These are phyloP conservation scores for Prunus padus DNA, from an alignment of 306 rosid genomes.

Conservation along the genomic window DNA sequence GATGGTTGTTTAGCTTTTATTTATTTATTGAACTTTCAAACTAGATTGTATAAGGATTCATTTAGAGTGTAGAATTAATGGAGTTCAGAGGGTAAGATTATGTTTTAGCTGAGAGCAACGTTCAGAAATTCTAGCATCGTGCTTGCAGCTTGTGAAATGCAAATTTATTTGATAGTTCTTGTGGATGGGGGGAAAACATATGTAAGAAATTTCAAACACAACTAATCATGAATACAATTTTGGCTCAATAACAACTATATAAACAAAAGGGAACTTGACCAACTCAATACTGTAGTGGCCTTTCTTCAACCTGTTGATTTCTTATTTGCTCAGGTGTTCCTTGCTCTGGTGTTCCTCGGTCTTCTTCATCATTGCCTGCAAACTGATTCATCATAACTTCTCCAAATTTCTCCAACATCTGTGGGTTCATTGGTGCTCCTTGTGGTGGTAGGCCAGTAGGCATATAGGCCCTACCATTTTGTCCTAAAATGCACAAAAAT, in stretches of 20 bases:
- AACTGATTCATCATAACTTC: conserved; percentile 1
- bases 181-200: not conserved
- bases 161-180: not conserved
- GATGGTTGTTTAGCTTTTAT: no score
- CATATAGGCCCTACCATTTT: not conserved
- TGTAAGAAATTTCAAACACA: not conserved
- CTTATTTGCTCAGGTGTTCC: not conserved
- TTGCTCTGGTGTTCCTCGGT: not conserved
- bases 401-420: not conserved
- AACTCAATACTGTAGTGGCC: not conserved
- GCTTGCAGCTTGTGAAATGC: not conserved
- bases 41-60: not conserved
- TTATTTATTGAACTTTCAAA: no score
- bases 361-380: not conserved
- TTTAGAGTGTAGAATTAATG: not conserved
- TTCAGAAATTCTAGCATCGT: not conserved
- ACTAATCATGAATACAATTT: not conserved
- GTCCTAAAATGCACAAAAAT: not conserved
- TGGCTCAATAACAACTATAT: not conserved
- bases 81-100: not conserved
- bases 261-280: not conserved
- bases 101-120: not conserved
- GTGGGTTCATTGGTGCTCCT: not conserved
- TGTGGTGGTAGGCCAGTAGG: not conserved
- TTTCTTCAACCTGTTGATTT: not conserved